Base-by-base conservation (phyloP, 345 rosid genomes). In the Gossypium sturtianum region DNA sequence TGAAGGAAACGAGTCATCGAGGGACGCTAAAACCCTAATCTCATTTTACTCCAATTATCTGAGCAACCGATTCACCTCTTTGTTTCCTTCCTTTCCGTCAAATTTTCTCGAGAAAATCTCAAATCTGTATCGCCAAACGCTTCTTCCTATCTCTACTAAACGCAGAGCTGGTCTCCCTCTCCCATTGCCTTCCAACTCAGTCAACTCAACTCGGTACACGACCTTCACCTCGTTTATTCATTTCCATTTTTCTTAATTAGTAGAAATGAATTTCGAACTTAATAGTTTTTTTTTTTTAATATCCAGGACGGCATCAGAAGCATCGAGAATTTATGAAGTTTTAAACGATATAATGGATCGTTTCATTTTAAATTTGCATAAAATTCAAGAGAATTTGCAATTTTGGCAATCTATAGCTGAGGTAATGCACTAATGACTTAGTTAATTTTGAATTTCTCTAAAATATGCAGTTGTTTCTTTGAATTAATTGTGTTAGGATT, bases 321-420 rank as follows among this genome's bases (percentile, higher is more conserved):
- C 81, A 38, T 86, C 86, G 60, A 83, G 85, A 58, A 75, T 81
- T 17, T 79, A 83, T 79, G 83, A 84, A 58, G 90, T 87, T 56
- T 76, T 92, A 87, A 91, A 87, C 80, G 92, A 89, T 66, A 82
- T 94, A 52, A 83, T 91, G 92, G 89, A 72, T 27, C 84, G 77
- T 20, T 68, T 83, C 2, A 82, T 88, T 73, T 72, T 77, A 0
- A 88, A 87, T 83, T 71, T 94, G 86, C 97, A 87, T 78, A 80
- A 78, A 51, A 75, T 94, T 5, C 88, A 89, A 80, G 86, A 85
- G 81, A 87, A 89, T 87, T 83, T 94, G 83, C 88, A 84, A 11
- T 94, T 91, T 78, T 94, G 98, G 98, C 87, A 83, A 75, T 85
- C 82, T 48, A 87, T 85, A 83, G 93, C 89, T 4, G 89, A 91